Conservation (phyloP, 192 early-diverging fungal genomes). For the Coemansia sp. region DNA sequence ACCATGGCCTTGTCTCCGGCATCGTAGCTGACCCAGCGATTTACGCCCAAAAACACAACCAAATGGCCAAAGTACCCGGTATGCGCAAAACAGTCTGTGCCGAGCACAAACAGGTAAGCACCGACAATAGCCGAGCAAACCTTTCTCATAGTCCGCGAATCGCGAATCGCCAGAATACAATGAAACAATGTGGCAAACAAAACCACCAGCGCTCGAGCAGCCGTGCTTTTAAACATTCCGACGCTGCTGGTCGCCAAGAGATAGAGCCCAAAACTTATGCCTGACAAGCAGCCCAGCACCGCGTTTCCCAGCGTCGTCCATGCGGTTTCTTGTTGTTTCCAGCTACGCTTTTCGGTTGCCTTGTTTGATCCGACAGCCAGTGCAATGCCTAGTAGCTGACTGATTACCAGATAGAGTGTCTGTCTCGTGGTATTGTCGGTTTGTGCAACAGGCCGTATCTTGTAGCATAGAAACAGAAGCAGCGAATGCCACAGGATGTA, state of each 20-base stretch:
- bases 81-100: conserved; percentile 18
- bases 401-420: conserved; percentile 5
- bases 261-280: neutral
- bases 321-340: neutral
- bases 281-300: neutral
- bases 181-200: neutral
- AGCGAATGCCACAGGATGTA: conserved; percentile 4
- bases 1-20: conserved; percentile 8
- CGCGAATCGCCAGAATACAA: neutral
- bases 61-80: conserved; percentile 11
- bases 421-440: neutral
- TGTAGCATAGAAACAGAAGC: conserved; percentile 3
- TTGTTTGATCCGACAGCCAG: neutral
- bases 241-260: conserved; percentile 2
- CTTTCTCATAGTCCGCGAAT: neutral
- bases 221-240: conserved; percentile 2
- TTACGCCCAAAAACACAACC: neutral
- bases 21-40: neutral
- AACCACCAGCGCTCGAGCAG: neutral
- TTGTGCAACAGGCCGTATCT: neutral
- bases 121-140: conserved; percentile 12
- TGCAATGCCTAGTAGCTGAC: neutral
- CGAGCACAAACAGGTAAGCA: conserved; percentile 15
- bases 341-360: neutral
- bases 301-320: neutral